These are phyloP conservation scores for Rhododendron griersonianum DNA, from an alignment of 148 eudicot species.

Conservation along the genomic window DNA sequence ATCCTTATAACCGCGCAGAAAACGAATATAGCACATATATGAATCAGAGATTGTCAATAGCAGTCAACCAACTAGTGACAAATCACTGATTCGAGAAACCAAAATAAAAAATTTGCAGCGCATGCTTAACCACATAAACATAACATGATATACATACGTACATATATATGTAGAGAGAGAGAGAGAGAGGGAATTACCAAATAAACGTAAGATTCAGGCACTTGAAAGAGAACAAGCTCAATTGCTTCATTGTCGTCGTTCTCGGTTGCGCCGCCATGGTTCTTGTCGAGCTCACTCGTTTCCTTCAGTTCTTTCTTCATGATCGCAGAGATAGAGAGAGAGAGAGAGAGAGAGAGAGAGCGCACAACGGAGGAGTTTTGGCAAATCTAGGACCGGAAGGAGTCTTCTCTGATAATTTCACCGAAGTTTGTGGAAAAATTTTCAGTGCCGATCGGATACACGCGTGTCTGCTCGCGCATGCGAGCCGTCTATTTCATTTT, in stretches of 20 bases:
- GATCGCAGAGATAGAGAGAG: conserved; percentile 8
- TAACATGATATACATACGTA: not conserved
- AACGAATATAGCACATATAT: not conserved
- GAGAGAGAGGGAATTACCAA: conserved; percentile 38
- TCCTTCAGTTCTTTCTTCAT: conserved; percentile 33
- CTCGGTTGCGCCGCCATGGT: conserved; percentile 21
- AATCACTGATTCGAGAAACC: not conserved
- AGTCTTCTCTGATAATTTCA: not conserved
- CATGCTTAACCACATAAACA: not conserved
- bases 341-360: too few relatives aligned
- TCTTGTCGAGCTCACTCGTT: not conserved
- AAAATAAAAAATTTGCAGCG: not conserved
- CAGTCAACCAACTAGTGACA: conserved; percentile 7
- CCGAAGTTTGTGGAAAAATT: too few relatives aligned
- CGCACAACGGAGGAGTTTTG: not conserved
- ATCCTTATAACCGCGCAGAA: not conserved
- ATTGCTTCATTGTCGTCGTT: conserved; percentile 45
- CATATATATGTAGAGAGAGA: not conserved
- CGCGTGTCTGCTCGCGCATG: too few relatives aligned
- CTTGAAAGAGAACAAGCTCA: conserved; percentile 86
- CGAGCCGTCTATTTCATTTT: too few relatives aligned
- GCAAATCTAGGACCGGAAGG: not conserved
- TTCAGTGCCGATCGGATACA: too few relatives aligned
- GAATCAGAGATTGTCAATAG: not conserved
- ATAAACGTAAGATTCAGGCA: conserved; percentile 89